phyloP scores from a whole-genome alignment of 805 yeast species.

The Trichomonascus vanleenenianus region DNA sequence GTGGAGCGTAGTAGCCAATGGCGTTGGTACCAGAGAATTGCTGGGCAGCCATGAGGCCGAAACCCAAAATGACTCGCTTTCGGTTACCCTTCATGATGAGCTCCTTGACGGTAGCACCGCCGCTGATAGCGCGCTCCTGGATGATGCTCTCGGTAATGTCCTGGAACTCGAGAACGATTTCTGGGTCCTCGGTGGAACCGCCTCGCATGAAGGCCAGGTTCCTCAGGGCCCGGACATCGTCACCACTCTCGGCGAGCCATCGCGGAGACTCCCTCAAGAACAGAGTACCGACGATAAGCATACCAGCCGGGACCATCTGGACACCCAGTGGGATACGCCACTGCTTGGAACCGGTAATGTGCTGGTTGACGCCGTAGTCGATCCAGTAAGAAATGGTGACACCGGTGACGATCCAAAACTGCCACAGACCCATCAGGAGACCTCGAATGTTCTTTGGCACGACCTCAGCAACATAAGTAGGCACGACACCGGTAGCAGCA shows the following conservation, averaged over 20 bases:
- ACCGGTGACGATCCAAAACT: constrained; percentile 43
- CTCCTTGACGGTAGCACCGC: constrained; percentile 41
- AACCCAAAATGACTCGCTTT: constrained; percentile 34
- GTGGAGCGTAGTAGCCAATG: constrained; percentile 44
- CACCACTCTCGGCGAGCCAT: constrained; percentile 63
- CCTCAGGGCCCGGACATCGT: constrained; percentile 52
- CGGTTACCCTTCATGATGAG: constrained; percentile 29
- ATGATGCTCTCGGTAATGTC: constrained; percentile 37
- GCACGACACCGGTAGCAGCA: constrained; percentile 43
- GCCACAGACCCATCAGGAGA: constrained; percentile 26
- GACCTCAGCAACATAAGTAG: constrained; percentile 43
- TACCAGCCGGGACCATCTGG: constrained; percentile 77
- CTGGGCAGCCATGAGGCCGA: constrained; percentile 30
- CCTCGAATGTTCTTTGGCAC: constrained; percentile 38
- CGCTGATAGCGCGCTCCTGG: constrained; percentile 48
- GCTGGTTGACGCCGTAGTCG: constrained; percentile 16
- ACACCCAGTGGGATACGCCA: constrained; percentile 65
- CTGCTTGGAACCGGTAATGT: constrained; percentile 9
- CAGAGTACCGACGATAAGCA: constrained; percentile 58
- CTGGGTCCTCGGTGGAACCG: constrained; percentile 28
- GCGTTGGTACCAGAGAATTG: constrained; percentile 19
- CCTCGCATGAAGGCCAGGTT: constrained; percentile 58
- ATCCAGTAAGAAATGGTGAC: constrained; percentile 56
- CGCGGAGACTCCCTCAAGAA: constrained; percentile 77
- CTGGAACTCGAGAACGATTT: constrained; percentile 34